Evolutionary conservation across 1,139 yeast species (phyloP).

Genomic region (Nematodospora anomalae): DNA sequence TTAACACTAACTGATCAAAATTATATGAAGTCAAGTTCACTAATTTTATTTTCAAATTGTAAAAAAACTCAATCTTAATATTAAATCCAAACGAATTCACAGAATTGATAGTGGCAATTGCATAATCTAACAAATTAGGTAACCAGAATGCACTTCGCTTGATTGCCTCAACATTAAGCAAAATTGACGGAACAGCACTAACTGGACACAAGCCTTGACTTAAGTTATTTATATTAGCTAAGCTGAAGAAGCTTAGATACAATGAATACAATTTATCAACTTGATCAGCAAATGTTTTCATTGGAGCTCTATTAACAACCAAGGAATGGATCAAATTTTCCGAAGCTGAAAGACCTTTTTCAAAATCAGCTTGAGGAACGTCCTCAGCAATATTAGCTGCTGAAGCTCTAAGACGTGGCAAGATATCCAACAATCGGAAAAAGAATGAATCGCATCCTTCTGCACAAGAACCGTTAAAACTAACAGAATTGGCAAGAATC

Average conservation of each 20-base stretch:
- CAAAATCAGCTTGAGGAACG: constrained; percentile 72
- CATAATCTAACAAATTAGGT: constrained; percentile 52
- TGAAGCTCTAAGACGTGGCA: constrained; percentile 75
- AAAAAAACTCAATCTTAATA: constrained; percentile 19
- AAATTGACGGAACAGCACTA: constrained; percentile 20
- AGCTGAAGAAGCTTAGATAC: constrained; percentile 18
- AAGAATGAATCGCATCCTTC: constrained; percentile 59
- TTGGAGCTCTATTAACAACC: constrained; percentile 50
- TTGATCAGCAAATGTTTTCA: constrained; percentile 31
- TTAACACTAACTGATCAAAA: constrained; percentile 17
- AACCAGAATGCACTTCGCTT: constrained; percentile 35
- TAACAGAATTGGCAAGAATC: constrained; percentile 55
- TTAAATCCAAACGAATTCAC: constrained; percentile 16
- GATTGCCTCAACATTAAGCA: constrained; percentile 20
- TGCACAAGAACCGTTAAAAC: constrained; percentile 40
- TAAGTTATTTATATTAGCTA: constrained; percentile 18
- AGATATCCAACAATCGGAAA: constrained; percentile 69
- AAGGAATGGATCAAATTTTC: constrained; percentile 67
- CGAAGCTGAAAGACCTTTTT: constrained; percentile 73
- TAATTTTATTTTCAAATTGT: constrained; percentile 21
- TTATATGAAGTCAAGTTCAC: constrained; percentile 14
- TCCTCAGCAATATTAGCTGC: constrained; percentile 66
- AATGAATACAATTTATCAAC: constrained; percentile 15
- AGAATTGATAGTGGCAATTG: constrained; percentile 31
- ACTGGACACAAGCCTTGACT: constrained; percentile 17